A percentile compares a stretch with the other conserved stretches of the same genome.
Evolutionary conservation across 306 rosid species (phyloP).

Genomic region (Hippophae rhamnoides): DNA sequence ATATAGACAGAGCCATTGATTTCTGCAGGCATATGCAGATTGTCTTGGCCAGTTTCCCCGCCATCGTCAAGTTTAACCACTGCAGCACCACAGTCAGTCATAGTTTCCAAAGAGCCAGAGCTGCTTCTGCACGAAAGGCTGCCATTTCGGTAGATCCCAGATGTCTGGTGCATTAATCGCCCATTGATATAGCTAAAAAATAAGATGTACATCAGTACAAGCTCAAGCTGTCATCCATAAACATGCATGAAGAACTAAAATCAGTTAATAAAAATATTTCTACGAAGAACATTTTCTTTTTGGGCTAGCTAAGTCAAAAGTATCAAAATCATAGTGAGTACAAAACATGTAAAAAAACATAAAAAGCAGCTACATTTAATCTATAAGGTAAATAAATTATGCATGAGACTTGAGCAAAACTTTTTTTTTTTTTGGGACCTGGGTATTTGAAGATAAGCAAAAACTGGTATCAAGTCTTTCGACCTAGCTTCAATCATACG

Average conservation of each 20-base stretch:
- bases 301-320: not conserved
- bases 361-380: no score
- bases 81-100: constrained; percentile 19
- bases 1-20: constrained; percentile 50
- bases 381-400: not conserved
- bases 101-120: constrained; percentile 29
- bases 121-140: constrained; percentile 33
- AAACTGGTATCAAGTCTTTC: constrained; percentile 68
- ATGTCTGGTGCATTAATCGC: constrained; percentile 31
- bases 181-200: constrained; percentile 30
- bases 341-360: no score
- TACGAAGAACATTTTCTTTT: not conserved
- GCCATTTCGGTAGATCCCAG: constrained; percentile 34
- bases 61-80: constrained; percentile 28
- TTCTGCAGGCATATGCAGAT: constrained; percentile 31
- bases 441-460: constrained; percentile 47
- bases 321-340: no score
- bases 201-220: not conserved
- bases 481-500: constrained; percentile 64
- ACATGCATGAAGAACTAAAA: not conserved
- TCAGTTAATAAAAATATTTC: not conserved
- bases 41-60: constrained; percentile 32
- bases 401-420: constrained; percentile 29
- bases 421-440: constrained; percentile 43
- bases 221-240: not conserved